Evolutionary conservation across 768 basidiomycete genomes (phyloP).

Genomic region (Agrocybe praecox): DNA sequence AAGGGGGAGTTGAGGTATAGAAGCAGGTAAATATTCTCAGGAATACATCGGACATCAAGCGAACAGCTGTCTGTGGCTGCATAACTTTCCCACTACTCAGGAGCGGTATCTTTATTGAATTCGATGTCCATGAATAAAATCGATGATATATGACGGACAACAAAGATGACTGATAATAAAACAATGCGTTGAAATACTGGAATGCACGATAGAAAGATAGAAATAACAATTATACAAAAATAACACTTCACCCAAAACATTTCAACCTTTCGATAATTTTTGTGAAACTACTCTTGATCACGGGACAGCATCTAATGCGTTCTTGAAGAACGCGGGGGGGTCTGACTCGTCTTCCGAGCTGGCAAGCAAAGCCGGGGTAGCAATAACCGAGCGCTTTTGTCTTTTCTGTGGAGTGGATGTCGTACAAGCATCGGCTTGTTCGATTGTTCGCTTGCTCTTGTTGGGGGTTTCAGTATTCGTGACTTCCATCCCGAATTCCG

Average conservation of each 20-base stretch:
- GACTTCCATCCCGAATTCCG: constrained; percentile 45
- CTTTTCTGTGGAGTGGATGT: constrained; percentile 35
- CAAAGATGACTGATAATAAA: constrained; percentile 17
- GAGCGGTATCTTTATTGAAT: background rate
- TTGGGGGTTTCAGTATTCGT: constrained; percentile 43
- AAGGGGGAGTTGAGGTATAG: background rate
- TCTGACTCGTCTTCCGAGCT: constrained; percentile 34
- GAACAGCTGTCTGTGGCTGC: constrained; percentile 4
- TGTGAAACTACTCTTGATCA: constrained; percentile 4
- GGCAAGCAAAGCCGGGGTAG: constrained; percentile 21
- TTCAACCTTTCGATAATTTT: constrained; percentile 4
- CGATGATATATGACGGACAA: constrained; percentile 1
- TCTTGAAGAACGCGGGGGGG: constrained; percentile 24
- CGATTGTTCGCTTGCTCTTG: constrained; percentile 40
- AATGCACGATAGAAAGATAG: constrained; percentile 10
- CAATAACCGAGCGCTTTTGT: constrained; percentile 24
- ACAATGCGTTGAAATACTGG: constrained; percentile 16
- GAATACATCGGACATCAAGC: constrained; percentile 13
- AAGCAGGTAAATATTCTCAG: constrained; percentile 17
- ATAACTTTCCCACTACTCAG: background rate
- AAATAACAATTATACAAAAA: constrained; percentile 22
- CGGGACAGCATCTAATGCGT: constrained; percentile 17
- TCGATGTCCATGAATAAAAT: background rate
- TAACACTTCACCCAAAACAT: constrained; percentile 19
- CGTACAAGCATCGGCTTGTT: constrained; percentile 26